Conservation (phyloP, 2,329 filamentous ascomycete genomes). For the Trichoderma sp. region DNA sequence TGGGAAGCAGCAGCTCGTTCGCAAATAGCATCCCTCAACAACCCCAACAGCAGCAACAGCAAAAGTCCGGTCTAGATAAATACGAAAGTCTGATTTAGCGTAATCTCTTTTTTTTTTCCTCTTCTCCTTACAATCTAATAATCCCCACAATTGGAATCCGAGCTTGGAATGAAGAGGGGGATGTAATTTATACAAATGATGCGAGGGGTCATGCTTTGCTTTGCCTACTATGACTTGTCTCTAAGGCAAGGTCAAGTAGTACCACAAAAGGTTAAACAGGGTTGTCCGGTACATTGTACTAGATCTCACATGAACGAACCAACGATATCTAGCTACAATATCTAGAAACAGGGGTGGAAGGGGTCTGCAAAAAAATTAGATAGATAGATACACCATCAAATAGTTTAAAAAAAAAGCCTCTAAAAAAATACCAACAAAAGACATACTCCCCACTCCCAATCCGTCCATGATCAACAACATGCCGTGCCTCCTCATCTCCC, state of each 20-base stretch:
- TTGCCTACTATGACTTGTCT: not conserved
- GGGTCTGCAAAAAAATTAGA: not conserved
- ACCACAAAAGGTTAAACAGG: not conserved
- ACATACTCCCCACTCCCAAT: no score
- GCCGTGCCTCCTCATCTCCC: no score
- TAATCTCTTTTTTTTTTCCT: not conserved
- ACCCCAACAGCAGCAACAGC: slow-evolving; percentile 24
- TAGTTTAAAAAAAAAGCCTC: not conserved
- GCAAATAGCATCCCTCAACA: slow-evolving; percentile 17
- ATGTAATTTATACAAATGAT: not conserved
- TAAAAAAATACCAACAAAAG: no score
- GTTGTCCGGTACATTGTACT: no score
- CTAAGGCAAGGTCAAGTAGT: not conserved
- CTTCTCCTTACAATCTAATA: not conserved
- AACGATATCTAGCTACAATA: not conserved
- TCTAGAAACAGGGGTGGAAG: not conserved
- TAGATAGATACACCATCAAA: not conserved
- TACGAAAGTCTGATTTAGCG: slow-evolving; percentile 62
- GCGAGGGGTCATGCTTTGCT: not conserved
- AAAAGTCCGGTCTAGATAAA: slow-evolving; percentile 59
- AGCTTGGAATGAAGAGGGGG: not conserved
- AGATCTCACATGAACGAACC: no score
- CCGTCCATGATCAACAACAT: no score
- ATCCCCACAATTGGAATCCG: not conserved
- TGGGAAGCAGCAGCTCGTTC: slow-evolving; percentile 26